phyloP scores from a whole-genome alignment of 2,329 filamentous ascomycete species.

The Penicillium crustosum region DNA sequence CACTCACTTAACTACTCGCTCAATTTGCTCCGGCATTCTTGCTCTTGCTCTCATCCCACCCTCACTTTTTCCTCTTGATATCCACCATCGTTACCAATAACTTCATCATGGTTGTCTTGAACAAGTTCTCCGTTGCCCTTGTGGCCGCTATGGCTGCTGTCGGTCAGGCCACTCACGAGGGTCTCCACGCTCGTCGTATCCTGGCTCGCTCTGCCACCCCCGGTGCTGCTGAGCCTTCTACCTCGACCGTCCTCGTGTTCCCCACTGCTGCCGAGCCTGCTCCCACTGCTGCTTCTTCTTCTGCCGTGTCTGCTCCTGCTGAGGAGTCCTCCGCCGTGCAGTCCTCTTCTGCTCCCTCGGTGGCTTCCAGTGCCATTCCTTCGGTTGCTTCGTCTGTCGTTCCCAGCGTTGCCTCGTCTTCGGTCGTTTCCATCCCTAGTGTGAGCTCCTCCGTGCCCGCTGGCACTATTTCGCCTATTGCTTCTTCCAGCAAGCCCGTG shows the following conservation, averaged over 20 bases:
- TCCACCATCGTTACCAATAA: conserved; percentile 6
- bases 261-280: conserved; percentile 17
- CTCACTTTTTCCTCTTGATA: conserved; percentile 10
- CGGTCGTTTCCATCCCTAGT: neutral
- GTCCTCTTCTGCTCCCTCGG: conserved; percentile 5
- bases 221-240: conserved; percentile 11
- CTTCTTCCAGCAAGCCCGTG: conserved; percentile 3
- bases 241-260: conserved; percentile 24
- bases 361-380: conserved; percentile 8
- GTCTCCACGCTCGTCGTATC: conserved; percentile 27
- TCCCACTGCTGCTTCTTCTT: neutral
- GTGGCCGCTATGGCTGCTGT: conserved; percentile 38
- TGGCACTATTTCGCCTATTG: conserved; percentile 1
- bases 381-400: conserved; percentile 12
- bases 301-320: conserved; percentile 5
- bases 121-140: conserved; percentile 38
- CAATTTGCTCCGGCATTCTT: neutral
- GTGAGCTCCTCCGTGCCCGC: neutral
- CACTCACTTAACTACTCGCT: neutral
- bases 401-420: conserved; percentile 5
- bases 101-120: conserved; percentile 39
- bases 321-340: conserved; percentile 9
- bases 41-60: conserved; percentile 1
- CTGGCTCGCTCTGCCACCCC: conserved; percentile 18
- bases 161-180: conserved; percentile 35